phyloP scores from a whole-genome alignment of 108 stramenopile genomes.

The Skeletonema menzelii region DNA sequence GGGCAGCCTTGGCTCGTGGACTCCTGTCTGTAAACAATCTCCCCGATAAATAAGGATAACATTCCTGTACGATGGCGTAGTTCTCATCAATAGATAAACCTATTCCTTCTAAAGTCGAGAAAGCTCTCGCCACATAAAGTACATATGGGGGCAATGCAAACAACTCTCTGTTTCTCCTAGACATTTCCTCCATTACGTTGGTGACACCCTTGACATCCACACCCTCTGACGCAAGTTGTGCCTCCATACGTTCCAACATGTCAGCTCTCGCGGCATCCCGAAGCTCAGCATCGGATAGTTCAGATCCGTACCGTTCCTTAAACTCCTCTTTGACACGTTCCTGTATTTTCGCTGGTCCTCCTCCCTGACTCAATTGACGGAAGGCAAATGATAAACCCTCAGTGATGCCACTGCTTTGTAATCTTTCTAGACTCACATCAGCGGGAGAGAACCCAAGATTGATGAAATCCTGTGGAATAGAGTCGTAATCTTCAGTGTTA shows the following conservation, averaged over 20 bases:
- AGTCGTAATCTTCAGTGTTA: slow-evolving; percentile 84
- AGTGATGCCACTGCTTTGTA: slow-evolving; percentile 67
- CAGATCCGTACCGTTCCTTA: slow-evolving; percentile 64
- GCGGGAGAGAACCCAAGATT: slow-evolving; percentile 76
- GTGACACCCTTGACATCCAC: slow-evolving; percentile 82
- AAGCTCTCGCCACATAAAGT: slow-evolving; percentile 80
- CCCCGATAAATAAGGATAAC: slow-evolving; percentile 83
- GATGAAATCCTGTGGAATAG: slow-evolving; percentile 84
- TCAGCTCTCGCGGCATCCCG: slow-evolving; percentile 60
- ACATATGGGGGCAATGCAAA: slow-evolving; percentile 80
- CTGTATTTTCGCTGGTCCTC: slow-evolving; percentile 80
- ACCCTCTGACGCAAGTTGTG: slow-evolving; percentile 66
- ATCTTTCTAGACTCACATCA: slow-evolving; percentile 60
- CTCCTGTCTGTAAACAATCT: slow-evolving; percentile 86
- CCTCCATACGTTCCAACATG: slow-evolving; percentile 76
- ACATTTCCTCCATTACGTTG: slow-evolving; percentile 83
- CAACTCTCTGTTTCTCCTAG: slow-evolving; percentile 72
- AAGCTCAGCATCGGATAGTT: slow-evolving; percentile 62
- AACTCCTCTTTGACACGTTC: slow-evolving; percentile 80
- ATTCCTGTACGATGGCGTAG: slow-evolving; percentile 89
- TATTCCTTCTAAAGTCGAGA: slow-evolving; percentile 87
- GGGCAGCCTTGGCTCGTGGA: slow-evolving; percentile 77
- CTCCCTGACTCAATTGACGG: slow-evolving; percentile 68
- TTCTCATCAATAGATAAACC: slow-evolving; percentile 83
- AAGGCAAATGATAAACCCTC: slow-evolving; percentile 77